Evolutionary conservation across 1,284 basidiomycete genomes (phyloP).

Genomic region (Cryptococcus sp.): DNA sequence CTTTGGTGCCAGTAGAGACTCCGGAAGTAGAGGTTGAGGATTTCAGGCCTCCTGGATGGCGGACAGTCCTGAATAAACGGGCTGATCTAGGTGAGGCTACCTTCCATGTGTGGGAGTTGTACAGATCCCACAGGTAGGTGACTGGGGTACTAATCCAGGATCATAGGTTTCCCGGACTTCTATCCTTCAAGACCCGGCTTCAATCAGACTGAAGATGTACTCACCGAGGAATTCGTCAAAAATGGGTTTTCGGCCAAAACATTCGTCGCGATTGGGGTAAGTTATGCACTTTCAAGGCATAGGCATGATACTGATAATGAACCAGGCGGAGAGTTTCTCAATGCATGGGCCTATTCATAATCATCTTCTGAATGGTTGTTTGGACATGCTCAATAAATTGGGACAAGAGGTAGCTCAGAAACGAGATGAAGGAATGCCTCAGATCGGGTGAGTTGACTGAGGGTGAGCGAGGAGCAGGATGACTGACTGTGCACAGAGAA

Average conservation of each 20-base stretch:
- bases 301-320: not conserved
- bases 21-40: conserved; percentile 32
- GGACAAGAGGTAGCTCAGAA: conserved; percentile 73
- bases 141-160: not conserved
- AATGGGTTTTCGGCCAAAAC: conserved; percentile 64
- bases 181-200: conserved; percentile 76
- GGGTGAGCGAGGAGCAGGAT: not conserved
- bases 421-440: conserved; percentile 43
- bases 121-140: not conserved
- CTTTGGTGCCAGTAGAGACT: not conserved
- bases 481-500: conserved; percentile 49
- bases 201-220: conserved; percentile 75
- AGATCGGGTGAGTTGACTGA: conserved; percentile 31
- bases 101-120: not conserved
- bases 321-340: conserved; percentile 54
- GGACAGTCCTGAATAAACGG: conserved; percentile 37
- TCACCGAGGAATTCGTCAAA: conserved; percentile 73
- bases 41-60: conserved; percentile 43
- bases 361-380: conserved; percentile 51
- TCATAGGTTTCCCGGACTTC: conserved; percentile 74
- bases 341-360: conserved; percentile 54
- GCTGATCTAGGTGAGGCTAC: conserved; percentile 41
- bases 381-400: conserved; percentile 68
- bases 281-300: conserved; percentile 2
- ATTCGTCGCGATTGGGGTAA: conserved; percentile 53